Percentiles rank a stretch among this genome's conserved stretches.
Evolutionary conservation across 495 filamentous ascomycete genomes (phyloP).

Genomic region (Staphylotrichum tortipilum): DNA sequence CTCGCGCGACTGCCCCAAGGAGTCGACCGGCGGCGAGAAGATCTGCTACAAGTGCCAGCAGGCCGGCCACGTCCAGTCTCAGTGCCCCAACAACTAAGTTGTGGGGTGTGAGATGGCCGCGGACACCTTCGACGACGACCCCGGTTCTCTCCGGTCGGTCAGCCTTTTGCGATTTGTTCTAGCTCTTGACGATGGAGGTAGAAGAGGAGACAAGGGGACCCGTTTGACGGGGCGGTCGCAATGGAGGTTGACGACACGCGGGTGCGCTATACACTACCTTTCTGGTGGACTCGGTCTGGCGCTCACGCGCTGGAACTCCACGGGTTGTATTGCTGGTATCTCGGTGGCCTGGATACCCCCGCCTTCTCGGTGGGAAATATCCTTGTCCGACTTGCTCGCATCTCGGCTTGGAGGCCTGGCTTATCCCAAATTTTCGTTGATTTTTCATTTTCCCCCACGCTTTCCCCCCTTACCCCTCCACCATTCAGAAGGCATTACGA

Average conservation of each 20-base stretch:
- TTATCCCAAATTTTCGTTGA: conserved; percentile 4
- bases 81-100: conserved; percentile 61
- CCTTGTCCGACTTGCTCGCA: conserved; percentile 12
- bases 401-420: conserved; percentile 5
- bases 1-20: conserved; percentile 89
- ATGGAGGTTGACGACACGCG: conserved; percentile 20
- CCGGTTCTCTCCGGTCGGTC: conserved; percentile 16
- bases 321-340: conserved; percentile 25
- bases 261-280: conserved; percentile 24
- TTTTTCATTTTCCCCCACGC: conserved; percentile 13
- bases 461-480: conserved; percentile 3
- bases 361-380: conserved; percentile 20
- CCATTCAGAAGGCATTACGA: conserved; percentile 17
- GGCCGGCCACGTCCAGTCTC: conserved; percentile 88
- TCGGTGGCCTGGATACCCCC: conserved; percentile 30
- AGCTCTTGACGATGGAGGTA: conserved; percentile 15
- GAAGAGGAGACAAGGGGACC: conserved; percentile 16
- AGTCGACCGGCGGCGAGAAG: conserved; percentile 71
- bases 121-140: conserved; percentile 10
- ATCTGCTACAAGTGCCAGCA: conserved; percentile 99
- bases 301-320: conserved; percentile 20
- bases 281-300: conserved; percentile 20
- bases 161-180: conserved; percentile 15
- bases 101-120: conserved; percentile 8
- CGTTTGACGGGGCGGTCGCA: conserved; percentile 9